Evolutionary conservation across 108 stramenopile species (phyloP), one percentile per base, ranked within the genome.

Genomic region (Cyclotella atomus): DNA sequence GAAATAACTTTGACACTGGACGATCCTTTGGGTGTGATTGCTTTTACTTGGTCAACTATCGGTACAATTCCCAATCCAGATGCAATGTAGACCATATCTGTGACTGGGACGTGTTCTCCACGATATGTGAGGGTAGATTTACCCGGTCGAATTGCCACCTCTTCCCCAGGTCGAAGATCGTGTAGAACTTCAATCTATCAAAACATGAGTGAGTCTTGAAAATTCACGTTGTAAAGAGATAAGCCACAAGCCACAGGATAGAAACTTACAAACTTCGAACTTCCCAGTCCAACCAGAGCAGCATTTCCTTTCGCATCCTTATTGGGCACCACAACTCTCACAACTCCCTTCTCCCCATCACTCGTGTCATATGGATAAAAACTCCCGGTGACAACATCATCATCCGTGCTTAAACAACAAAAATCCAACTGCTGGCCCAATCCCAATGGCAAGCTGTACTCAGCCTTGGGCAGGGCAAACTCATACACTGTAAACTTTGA

Each of bases 71-170:
- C 91, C 16, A 78, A 61, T 15, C 87, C 88, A 16, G 60, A 84
- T 16, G 82, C 83, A 47, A 91, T 29, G 77, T 84, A 88, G 2
- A 89, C 84, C 84, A 91, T 88, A 45, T 88, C 87, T 4, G 85
- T 88, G 44, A 91, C 88, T 27, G 90, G 90, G 21, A 88, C 80
- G 59, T 89, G 82, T 59, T 87, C 68, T 60, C 90, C 87, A 8
- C 66, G 62, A 44, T 91, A 89, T 5, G 62, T 67, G 0, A 91
- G 82, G 28, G 59, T 79, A 6, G 61, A 67, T 44, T 78, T 76
- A 7, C 91, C 91, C 12, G 85, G 84, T 68, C 83, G 83, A 52
- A 91, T 77, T 29, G 90, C 90, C 19, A 91, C 75, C 64, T 91
- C 90, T 45, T 91, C 90, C 14, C 90, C 90, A 19, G 86, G 70